Evolutionary conservation across 768 basidiomycete species (phyloP).

Genomic region (Suillus discolor): DNA sequence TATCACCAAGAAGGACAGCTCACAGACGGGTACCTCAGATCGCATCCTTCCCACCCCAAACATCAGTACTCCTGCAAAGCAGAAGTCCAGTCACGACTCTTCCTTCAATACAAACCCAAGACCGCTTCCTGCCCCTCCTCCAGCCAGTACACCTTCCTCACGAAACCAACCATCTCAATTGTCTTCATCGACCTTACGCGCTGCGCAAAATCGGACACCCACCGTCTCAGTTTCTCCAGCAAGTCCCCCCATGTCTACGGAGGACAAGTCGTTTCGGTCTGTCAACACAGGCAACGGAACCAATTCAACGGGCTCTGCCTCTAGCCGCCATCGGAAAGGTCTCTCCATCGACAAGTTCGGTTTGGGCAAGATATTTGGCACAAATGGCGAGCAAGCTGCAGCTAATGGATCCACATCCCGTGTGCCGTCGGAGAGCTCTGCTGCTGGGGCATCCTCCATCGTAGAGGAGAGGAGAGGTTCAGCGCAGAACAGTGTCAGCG

Average conservation of each 20-base stretch:
- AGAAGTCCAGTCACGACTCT: constrained; percentile 21
- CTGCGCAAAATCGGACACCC: constrained; percentile 31
- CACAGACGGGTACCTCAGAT: constrained; percentile 12
- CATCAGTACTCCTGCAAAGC: constrained; percentile 15
- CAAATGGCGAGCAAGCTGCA: constrained; percentile 36
- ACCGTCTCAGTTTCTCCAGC: constrained; percentile 42
- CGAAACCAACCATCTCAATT: constrained; percentile 26
- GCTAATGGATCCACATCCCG: constrained; percentile 40
- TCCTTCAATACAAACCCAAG: constrained; percentile 24
- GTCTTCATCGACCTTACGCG: constrained; percentile 29
- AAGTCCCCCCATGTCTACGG: constrained; percentile 40
- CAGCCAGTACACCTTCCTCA: constrained; percentile 17
- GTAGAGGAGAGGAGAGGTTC: constrained; percentile 23
- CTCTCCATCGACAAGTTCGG: constrained; percentile 81
- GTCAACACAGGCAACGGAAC: constrained; percentile 25
- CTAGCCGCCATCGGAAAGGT: constrained; percentile 63
- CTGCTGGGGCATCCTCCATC: constrained; percentile 21
- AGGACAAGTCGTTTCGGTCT: constrained; percentile 32
- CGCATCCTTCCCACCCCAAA: constrained; percentile 17
- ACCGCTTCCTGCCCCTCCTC: constrained; percentile 33
- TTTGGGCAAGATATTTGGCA: constrained; percentile 72
- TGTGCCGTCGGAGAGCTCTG: constrained; percentile 44
- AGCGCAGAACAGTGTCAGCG: constrained; percentile 11
- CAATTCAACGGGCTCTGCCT: constrained; percentile 40
- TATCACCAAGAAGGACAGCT: constrained; percentile 21